Evolutionary conservation across 441 rosid species (phyloP).

Genomic region (Pelargonium fulgidum): DNA sequence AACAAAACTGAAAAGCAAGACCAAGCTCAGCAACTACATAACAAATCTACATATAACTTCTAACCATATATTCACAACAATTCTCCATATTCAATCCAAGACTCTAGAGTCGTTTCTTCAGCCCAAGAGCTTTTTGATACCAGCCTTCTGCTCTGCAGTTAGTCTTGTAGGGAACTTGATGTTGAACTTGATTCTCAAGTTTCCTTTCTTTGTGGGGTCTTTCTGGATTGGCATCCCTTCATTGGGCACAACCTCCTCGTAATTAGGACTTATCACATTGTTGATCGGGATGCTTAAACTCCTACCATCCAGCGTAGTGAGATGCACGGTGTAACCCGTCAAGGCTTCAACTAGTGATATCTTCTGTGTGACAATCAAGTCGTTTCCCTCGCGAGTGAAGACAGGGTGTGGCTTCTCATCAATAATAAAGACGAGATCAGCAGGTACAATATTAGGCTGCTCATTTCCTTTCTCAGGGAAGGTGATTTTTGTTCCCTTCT

Average conservation of each 20-base stretch:
- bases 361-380: constrained; percentile 52
- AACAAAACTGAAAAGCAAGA: no score
- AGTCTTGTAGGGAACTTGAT: constrained; percentile 53
- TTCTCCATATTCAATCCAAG: neutral
- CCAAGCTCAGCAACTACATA: neutral
- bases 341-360: constrained; percentile 67
- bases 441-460: constrained; percentile 49
- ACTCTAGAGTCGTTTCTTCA: neutral
- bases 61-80: neutral
- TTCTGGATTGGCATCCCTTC: constrained; percentile 61
- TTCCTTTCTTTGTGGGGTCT: constrained; percentile 48
- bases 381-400: constrained; percentile 70
- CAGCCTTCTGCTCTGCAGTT: constrained; percentile 50
- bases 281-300: constrained; percentile 45
- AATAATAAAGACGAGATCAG: constrained; percentile 65
- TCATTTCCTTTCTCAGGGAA: constrained; percentile 86
- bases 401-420: constrained; percentile 76
- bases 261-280: constrained; percentile 57
- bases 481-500: constrained; percentile 74
- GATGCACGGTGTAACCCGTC: constrained; percentile 54
- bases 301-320: constrained; percentile 66
- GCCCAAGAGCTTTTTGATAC: constrained; percentile 48
- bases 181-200: constrained; percentile 52
- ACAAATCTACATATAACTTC: neutral
- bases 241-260: constrained; percentile 51